Base-by-base conservation (phyloP, 257 asterid species). In the Haberlea rhodopensis region DNA sequence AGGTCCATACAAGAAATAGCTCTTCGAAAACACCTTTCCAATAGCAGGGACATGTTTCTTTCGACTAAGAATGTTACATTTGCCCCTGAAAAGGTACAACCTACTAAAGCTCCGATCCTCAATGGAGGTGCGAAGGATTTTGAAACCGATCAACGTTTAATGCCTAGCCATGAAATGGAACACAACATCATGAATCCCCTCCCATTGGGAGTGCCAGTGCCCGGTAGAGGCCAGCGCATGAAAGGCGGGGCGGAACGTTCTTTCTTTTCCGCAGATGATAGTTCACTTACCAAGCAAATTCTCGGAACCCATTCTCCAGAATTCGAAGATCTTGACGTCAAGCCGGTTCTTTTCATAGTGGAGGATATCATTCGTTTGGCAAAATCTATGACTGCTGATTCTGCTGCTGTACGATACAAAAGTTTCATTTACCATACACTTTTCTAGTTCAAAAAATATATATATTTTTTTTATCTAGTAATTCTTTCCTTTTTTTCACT, bases 311-410 rank as follows among this genome's bases (percentile, higher is more conserved):
- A 86, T 67, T 80, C 80, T 23, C 85, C 86, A 0, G 88, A 86
- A 51, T 73, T 81, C 0, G 82, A 79, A 21, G 85, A 80, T 3
- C 80, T 80, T 19, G 83, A 89, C 5, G 88, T 87, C 37, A 79
- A 55, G 48, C 82, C 89, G 1, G 76, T 89, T 22, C 75, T 89
- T 13, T 51, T 71, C 59, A 63, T 86, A 25, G 22, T 86, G 26
- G 95, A 86, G 82, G 87, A 86, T 11, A 86, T 89, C 68, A 58
- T 89, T 70, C 76, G 68, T 5, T 85, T 59, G 25, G 81, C 79
- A 6, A 69, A 26, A 70, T 76, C 87, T 27, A 6, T 56, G 13
- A 13, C 78, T 57, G 60, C 66, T 59, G 70, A 66, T 27, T 31
- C 23, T 1, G 61, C 66, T 29, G 74, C 4, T 16, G 78, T 71